Conservation (phyloP, 805 yeast species). For the Zygotorulaspora chibaensis region DNA sequence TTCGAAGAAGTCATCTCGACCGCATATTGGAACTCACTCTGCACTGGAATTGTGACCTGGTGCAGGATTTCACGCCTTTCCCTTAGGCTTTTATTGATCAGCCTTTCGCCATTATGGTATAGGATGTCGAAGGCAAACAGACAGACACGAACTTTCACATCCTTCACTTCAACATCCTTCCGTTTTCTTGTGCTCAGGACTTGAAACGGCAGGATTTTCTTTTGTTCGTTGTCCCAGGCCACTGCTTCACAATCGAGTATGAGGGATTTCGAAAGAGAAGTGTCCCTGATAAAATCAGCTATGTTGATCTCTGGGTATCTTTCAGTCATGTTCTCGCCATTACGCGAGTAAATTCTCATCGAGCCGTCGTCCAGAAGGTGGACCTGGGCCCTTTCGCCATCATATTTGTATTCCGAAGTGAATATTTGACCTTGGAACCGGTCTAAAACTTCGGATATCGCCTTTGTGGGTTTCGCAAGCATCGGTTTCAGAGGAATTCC, state of each 20-base stretch:
- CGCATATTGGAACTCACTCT: conserved; percentile 82
- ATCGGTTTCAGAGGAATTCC: conserved; percentile 96
- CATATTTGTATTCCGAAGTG: conserved; percentile 95
- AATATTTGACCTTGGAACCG: conserved; percentile 79
- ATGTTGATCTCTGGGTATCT: conserved; percentile 89
- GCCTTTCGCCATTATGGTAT: conserved; percentile 65
- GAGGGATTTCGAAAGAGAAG: conserved; percentile 45
- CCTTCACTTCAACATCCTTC: conserved; percentile 82
- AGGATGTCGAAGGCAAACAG: conserved; percentile 87
- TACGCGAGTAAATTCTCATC: conserved; percentile 81
- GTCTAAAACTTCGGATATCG: conserved; percentile 87
- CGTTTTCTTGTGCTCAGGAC: conserved; percentile 89
- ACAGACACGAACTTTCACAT: conserved; percentile 87
- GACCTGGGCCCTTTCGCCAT: conserved; percentile 96
- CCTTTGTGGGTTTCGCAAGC: conserved; percentile 96
- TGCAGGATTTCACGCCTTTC: conserved; percentile 65
- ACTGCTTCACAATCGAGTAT: conserved; percentile 96
- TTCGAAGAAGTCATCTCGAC: conserved; percentile 65
- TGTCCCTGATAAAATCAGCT: conserved; percentile 48
- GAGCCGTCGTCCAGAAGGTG: conserved; percentile 65
- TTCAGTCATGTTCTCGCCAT: conserved; percentile 95
- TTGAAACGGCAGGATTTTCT: conserved; percentile 91
- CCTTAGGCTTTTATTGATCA: conserved; percentile 59
- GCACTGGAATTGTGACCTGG: conserved; percentile 52
- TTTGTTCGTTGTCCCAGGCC: conserved; percentile 81